A percentile compares a stretch with the other conserved stretches of the same genome.
phyloP scores from a whole-genome alignment of 2,329 filamentous ascomycete species.

The Corniculantispora saksenae region DNA sequence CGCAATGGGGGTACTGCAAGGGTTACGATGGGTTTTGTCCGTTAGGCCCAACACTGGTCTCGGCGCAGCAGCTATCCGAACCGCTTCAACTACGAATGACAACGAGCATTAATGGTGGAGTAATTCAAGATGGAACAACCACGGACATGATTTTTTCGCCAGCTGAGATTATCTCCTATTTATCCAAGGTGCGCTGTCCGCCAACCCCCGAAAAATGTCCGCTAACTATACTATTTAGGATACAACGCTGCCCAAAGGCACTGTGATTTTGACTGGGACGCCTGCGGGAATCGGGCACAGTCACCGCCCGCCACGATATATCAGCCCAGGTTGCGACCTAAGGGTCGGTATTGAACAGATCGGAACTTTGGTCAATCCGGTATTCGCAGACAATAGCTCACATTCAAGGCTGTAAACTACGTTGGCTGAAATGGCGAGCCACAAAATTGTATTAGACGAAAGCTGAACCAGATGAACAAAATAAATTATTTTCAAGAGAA shows the following conservation, averaged over 20 bases:
- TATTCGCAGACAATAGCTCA: background rate
- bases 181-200: constrained; percentile 21
- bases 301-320: background rate
- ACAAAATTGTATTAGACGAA: too few species aligned
- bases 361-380: background rate
- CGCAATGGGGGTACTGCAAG: constrained; percentile 46
- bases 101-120: constrained; percentile 37
- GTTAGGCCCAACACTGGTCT: constrained; percentile 42
- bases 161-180: constrained; percentile 26
- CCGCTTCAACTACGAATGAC: constrained; percentile 33
- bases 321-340: background rate
- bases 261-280: constrained; percentile 66
- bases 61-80: constrained; percentile 31
- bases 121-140: constrained; percentile 39
- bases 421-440: background rate
- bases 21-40: constrained; percentile 52
- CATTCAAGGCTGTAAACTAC: background rate
- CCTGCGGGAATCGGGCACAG: constrained; percentile 41
- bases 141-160: constrained; percentile 6
- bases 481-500: background rate
- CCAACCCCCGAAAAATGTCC: constrained; percentile 48
- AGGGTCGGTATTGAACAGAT: background rate
- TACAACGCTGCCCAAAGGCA: constrained; percentile 60
- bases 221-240: constrained; percentile 58
- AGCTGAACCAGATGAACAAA: background rate